phyloP scores from a whole-genome alignment of 2,329 filamentous ascomycete species.

The Trichoderma aggressivum region DNA sequence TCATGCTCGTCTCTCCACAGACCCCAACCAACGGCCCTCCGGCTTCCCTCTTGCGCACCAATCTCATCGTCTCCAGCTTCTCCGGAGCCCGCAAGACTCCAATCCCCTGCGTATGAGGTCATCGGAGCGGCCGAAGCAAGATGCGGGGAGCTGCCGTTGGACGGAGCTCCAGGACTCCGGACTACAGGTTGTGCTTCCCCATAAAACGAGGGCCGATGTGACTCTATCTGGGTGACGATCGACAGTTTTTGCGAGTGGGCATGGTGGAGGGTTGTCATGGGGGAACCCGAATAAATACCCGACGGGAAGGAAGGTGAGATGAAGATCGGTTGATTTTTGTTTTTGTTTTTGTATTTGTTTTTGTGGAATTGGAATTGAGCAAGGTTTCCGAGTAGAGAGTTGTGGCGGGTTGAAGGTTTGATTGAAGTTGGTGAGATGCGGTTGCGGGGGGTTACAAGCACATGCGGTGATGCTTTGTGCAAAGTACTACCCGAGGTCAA shows the following conservation, averaged over 20 bases:
- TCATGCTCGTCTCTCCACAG: slow-evolving; percentile 10
- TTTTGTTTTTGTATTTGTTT: neutral
- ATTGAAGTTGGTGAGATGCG: neutral
- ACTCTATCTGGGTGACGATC: slow-evolving; percentile 5
- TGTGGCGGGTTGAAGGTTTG: neutral
- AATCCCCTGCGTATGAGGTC: neutral
- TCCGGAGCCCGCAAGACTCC: neutral
- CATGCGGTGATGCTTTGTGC: neutral
- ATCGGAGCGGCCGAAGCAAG: slow-evolving; percentile 5
- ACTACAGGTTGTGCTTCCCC: neutral
- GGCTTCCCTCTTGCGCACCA: slow-evolving; percentile 3
- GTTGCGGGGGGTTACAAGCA: neutral
- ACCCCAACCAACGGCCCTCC: neutral
- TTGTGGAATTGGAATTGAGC: neutral
- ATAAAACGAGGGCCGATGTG: slow-evolving; percentile 14
- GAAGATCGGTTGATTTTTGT: neutral
- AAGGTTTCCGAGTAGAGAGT: neutral
- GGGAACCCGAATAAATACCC: slow-evolving; percentile 13
- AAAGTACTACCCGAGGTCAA: neutral
- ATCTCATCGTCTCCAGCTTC: neutral
- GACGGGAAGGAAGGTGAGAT: slow-evolving; percentile 17
- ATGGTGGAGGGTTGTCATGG: neutral
- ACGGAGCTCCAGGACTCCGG: neutral
- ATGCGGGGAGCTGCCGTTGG: slow-evolving; percentile 15
- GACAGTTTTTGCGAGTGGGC: neutral